phyloP scores from a whole-genome alignment of 2,329 filamentous ascomycete species.

The Cryphonectria parasitica region DNA sequence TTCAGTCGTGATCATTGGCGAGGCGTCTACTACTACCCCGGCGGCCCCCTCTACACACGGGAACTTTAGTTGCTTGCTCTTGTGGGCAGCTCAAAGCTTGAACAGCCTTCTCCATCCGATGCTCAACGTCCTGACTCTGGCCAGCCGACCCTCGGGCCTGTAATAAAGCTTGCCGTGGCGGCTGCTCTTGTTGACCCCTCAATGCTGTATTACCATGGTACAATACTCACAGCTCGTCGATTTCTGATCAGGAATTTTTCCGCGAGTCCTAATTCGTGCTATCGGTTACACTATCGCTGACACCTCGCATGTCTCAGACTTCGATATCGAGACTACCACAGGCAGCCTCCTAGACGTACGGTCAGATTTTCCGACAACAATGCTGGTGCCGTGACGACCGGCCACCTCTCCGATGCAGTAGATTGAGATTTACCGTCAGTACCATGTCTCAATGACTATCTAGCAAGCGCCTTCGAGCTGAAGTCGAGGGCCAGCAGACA shows the following conservation, averaged over 20 bases:
- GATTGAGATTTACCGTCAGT: not conserved
- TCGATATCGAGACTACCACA: not conserved
- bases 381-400: not conserved
- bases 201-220: not conserved
- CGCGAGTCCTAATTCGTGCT: not conserved
- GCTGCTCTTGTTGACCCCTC: not conserved
- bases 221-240: not conserved
- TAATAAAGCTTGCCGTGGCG: not conserved
- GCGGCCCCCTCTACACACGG: not conserved
- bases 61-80: not conserved
- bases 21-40: not conserved
- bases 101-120: not conserved
- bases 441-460: too few relatives aligned
- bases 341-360: not conserved
- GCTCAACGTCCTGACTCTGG: not conserved
- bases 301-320: not conserved
- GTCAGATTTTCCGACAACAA: not conserved
- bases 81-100: not conserved
- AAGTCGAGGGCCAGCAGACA: not conserved
- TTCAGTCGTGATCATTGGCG: not conserved
- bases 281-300: not conserved
- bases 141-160: not conserved
- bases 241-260: not conserved
- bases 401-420: not conserved
- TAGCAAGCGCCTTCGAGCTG: not conserved